Conservation (phyloP, 805 yeast species). For the Nakazawaea ishiwadae region DNA sequence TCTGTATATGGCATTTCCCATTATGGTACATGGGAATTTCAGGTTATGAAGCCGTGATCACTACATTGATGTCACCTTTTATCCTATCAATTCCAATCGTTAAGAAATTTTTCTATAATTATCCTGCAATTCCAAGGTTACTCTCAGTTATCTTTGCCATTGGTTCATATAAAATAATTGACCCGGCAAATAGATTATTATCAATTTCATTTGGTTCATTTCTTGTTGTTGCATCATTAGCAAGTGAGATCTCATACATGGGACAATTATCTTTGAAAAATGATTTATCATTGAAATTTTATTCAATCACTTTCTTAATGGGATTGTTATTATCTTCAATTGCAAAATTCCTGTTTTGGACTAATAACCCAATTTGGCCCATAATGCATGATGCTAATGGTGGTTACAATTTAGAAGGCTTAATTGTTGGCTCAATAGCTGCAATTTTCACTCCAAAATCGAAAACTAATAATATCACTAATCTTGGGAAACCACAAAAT, state of each 20-base stretch:
- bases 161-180: slow-evolving; percentile 65
- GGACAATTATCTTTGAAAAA: slow-evolving; percentile 21
- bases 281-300: slow-evolving; percentile 29
- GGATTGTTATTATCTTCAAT: slow-evolving; percentile 76
- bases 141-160: slow-evolving; percentile 60
- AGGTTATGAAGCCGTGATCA: slow-evolving; percentile 79
- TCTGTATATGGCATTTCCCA: slow-evolving; percentile 96
- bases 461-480: slow-evolving; percentile 9
- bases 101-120: slow-evolving; percentile 30
- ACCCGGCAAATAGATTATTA: slow-evolving; percentile 68
- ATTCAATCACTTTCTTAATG: slow-evolving; percentile 52
- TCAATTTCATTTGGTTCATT: slow-evolving; percentile 62
- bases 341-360: slow-evolving; percentile 67
- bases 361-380: slow-evolving; percentile 97
- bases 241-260: slow-evolving; percentile 42
- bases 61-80: slow-evolving; percentile 55
- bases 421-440: slow-evolving; percentile 55
- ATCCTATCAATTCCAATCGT: slow-evolving; percentile 34
- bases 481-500: slow-evolving; percentile 23
- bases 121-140: slow-evolving; percentile 52
- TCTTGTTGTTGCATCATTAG: slow-evolving; percentile 57
- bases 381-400: slow-evolving; percentile 83
- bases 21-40: slow-evolving; percentile 97
- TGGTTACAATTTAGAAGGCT: slow-evolving; percentile 74
- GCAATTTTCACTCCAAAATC: slow-evolving; percentile 57